Conservation (phyloP, 116 monocot species). For the Trichopus zeylanicus region DNA sequence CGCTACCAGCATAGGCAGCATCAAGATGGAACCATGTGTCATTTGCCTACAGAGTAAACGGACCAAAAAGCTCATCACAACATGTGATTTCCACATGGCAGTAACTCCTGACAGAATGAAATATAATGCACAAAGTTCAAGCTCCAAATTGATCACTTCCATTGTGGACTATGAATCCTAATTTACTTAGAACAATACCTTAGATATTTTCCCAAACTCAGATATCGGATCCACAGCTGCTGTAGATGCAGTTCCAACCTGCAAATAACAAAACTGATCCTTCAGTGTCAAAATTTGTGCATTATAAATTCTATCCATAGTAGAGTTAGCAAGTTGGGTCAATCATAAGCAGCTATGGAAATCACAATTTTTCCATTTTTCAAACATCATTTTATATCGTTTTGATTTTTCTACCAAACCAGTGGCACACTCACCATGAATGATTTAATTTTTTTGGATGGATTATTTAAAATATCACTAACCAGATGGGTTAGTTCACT, state of each 20-base stretch:
- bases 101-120: neutral
- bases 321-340: no score
- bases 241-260: conserved; percentile 92
- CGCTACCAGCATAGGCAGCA: conserved; percentile 87
- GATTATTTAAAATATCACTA: no score
- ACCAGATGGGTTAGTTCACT: no score
- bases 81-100: neutral
- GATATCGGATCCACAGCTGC: conserved; percentile 73
- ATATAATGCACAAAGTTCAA: neutral
- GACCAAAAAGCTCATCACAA: neutral
- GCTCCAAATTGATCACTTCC: neutral
- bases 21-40: conserved; percentile 77
- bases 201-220: conserved; percentile 56
- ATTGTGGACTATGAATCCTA: neutral
- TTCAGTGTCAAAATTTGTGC: no score
- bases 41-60: conserved; percentile 21
- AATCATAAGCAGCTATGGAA: no score
- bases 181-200: conserved; percentile 25
- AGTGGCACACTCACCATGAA: no score
- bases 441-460: no score
- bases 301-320: no score
- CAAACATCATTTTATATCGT: no score
- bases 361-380: no score
- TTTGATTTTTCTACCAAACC: no score
- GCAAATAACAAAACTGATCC: conserved; percentile 15